Evolutionary conservation across 2,329 filamentous ascomycete species (phyloP).

Genomic region (Cercospora citrullina): DNA sequence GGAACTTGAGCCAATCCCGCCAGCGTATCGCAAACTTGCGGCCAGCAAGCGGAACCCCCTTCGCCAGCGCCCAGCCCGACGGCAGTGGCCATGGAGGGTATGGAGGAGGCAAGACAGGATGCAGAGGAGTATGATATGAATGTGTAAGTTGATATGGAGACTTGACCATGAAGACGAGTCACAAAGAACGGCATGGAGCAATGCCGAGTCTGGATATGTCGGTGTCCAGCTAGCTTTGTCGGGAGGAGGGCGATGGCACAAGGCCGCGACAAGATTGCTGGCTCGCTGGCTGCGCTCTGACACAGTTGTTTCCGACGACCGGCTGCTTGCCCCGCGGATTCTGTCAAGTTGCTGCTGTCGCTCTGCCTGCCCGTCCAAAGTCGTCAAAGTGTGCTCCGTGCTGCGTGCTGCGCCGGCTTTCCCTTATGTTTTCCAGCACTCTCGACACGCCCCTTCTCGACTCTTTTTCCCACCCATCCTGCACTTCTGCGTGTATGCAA

Average conservation of each 20-base stretch:
- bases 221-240: background rate
- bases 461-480: slow-evolving; percentile 20
- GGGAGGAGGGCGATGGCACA: background rate
- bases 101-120: background rate
- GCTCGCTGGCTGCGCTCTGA: background rate
- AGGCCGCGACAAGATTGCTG: background rate
- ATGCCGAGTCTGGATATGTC: background rate
- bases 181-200: background rate
- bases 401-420: slow-evolving; percentile 16
- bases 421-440: background rate
- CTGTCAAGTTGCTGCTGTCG: background rate
- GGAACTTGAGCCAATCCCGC: background rate
- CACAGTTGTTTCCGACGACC: slow-evolving; percentile 7
- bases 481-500: background rate
- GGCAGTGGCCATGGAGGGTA: background rate
- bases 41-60: background rate
- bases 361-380: background rate
- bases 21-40: slow-evolving; percentile 2
- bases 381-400: background rate
- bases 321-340: slow-evolving; percentile 9
- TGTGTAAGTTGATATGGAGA: background rate
- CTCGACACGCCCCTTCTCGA: slow-evolving; percentile 14
- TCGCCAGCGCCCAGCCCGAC: background rate
- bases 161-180: background rate
- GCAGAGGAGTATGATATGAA: background rate